Percentiles rank a stretch among this genome's conserved stretches.
phyloP scores from a whole-genome alignment of 2,329 filamentous ascomycete genomes.

The Sporothrix protearum region DNA sequence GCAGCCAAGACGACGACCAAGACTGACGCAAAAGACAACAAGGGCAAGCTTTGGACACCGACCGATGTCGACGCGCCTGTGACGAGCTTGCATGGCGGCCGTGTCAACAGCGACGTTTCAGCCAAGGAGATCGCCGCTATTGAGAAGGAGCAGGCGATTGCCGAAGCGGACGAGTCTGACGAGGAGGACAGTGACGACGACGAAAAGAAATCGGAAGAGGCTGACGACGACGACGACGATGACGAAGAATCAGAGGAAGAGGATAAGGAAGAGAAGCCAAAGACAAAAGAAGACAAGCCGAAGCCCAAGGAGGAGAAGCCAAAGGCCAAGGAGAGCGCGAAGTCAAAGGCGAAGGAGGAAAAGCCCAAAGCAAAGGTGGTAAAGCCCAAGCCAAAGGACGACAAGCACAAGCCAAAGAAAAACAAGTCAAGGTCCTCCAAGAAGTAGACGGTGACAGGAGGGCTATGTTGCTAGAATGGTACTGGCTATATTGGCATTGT shows the following conservation, averaged over 20 bases:
- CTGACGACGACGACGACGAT: conserved; percentile 30
- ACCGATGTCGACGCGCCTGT: conserved; percentile 35
- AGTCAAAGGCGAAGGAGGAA: conserved; percentile 9
- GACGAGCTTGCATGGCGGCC: conserved; percentile 36
- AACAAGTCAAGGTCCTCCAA: not conserved
- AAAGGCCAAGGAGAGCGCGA: not conserved
- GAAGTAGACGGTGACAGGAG: not conserved
- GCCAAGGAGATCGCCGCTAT: conserved; percentile 41
- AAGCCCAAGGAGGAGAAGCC: conserved; percentile 32
- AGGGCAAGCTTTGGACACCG: conserved; percentile 39
- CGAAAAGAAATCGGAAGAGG: conserved; percentile 31
- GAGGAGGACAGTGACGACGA: conserved; percentile 36
- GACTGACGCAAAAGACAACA: not conserved
- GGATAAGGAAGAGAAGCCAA: conserved; percentile 31
- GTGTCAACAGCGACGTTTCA: conserved; percentile 35
- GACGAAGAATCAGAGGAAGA: conserved; percentile 32
- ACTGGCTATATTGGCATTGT: not conserved
- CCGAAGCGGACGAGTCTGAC: conserved; percentile 41
- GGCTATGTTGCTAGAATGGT: no score
- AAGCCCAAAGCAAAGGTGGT: not conserved
- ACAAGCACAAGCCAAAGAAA: not conserved
- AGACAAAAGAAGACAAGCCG: conserved; percentile 25
- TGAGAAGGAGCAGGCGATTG: conserved; percentile 41
- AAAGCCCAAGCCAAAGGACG: conserved; percentile 5
- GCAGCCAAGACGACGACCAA: conserved; percentile 6